Base-by-base conservation (phyloP, 352 stramenopile species). In the Pythium folliculosum region DNA sequence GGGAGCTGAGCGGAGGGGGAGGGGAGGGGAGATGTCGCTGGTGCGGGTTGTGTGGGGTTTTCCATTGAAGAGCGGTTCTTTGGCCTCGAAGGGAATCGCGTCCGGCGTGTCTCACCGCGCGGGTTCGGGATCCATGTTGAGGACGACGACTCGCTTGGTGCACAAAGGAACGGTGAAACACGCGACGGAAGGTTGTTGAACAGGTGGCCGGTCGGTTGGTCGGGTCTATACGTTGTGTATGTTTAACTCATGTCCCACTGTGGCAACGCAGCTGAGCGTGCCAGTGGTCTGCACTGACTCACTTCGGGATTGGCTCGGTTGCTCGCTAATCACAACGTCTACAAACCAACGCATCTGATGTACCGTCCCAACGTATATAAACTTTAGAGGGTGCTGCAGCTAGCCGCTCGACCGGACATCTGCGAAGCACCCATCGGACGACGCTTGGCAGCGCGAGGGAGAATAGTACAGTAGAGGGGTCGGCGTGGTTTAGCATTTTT, bases 291-390 rank as follows among this genome's bases (percentile, higher is more conserved):
- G 35, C 37, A 51, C 54, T 32, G 35, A 38, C 54, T 52, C 54
- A 32, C 54, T 61, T 58, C 30, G 2, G 14, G 52, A 14, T 43
- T 32, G 8, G 52, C 43, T 52, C 21, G 49, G 59, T 32, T 44
- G 45, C 48, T 50, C 22, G 50, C 50, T 66, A 37, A 66, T 66
- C 60, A 67, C 38, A 60, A 67, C 60, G 27, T 65, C 38, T 65
- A 66, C 37, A 56, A 55, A 38, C 21, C 45, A 65, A 64, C 54
- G 27, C 47, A 65, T 65, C 9, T 48, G 22, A 30, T 17, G 60
- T 35, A 63, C 30, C 58, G 50, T 71, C 65, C 45, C 57, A 71
- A 71, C 65, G 37, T 71, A 58, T 71, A 71, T 71, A 49, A 63
- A 45, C 37, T 19, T 2, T 47, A 32, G 63, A 50, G 66, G 65